Evolutionary conservation across 805 yeast species (phyloP).

Genomic region (Candida yuanshanica): DNA sequence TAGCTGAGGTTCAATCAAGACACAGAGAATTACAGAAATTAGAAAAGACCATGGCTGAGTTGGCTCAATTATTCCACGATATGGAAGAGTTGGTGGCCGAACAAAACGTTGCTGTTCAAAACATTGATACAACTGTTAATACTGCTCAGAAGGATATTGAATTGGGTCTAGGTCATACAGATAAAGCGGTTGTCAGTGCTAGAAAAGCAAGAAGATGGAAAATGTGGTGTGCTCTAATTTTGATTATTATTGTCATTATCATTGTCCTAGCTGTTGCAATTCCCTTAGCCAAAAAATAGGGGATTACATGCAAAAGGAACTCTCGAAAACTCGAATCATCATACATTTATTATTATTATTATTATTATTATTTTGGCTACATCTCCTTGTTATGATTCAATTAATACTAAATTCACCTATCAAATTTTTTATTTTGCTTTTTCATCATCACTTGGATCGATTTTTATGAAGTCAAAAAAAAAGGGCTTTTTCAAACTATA

Average conservation of each 20-base stretch:
- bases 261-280: conserved; percentile 66
- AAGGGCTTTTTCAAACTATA: too few relatives aligned
- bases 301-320: too few relatives aligned
- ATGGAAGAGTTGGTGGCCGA: conserved; percentile 95
- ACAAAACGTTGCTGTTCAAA: conserved; percentile 84
- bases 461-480: too few relatives aligned
- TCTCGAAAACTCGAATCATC: too few relatives aligned
- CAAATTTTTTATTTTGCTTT: not conserved
- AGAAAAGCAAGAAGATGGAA: conserved; percentile 86
- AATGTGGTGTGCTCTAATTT: conserved; percentile 74
- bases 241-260: conserved; percentile 51
- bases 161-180: conserved; percentile 90
- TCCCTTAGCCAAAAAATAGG: conserved; percentile 19
- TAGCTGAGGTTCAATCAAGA: conserved; percentile 92
- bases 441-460: not conserved
- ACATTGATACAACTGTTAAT: conserved; percentile 73
- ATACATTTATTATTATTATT: too few relatives aligned
- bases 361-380: not conserved
- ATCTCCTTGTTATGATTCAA: not conserved
- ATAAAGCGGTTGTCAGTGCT: conserved; percentile 84
- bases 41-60: conserved; percentile 92
- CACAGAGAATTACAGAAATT: conserved; percentile 92
- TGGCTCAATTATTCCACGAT: conserved; percentile 90
- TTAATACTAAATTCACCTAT: not conserved
- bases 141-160: conserved; percentile 88